Evolutionary conservation across 257 asterid species (phyloP).

Genomic region (Anisodus acutangulus): DNA sequence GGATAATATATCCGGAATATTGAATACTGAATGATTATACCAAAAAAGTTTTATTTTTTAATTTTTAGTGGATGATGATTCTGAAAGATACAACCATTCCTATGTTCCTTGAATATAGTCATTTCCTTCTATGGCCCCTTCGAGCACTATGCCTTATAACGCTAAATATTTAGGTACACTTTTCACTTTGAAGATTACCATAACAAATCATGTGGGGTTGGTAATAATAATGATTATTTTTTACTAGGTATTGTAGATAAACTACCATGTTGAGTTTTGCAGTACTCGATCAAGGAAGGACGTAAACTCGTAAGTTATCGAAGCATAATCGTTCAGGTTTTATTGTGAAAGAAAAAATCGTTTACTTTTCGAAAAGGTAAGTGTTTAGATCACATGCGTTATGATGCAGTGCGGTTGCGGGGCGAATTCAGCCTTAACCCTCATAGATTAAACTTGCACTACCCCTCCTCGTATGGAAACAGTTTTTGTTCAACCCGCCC

Average conservation of each 20-base stretch:
- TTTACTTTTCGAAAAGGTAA: background rate
- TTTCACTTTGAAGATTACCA: background rate
- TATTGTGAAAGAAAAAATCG: background rate
- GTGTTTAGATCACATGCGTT: too few species aligned
- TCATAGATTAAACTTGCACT: too few species aligned
- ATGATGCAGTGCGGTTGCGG: too few species aligned
- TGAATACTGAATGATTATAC: background rate
- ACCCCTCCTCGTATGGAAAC: too few species aligned
- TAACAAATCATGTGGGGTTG: background rate
- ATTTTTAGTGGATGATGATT: slow-evolving; percentile 15
- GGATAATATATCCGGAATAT: background rate
- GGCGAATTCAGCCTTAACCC: too few species aligned
- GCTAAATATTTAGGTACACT: slow-evolving; percentile 7
- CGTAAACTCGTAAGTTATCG: background rate
- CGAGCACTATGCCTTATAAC: slow-evolving; percentile 16
- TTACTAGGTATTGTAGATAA: background rate
- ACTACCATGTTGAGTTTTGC: background rate
- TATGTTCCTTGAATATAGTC: slow-evolving; percentile 22
- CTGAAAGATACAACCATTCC: background rate
- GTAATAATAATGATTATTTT: background rate
- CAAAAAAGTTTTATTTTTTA: background rate
- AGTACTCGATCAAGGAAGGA: background rate
- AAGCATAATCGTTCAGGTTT: background rate
- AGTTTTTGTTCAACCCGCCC: too few species aligned
- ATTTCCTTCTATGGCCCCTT: background rate